These are phyloP conservation scores for Candida silvicultrix DNA, from an alignment of 805 yeast species.

Conservation along the genomic window DNA sequence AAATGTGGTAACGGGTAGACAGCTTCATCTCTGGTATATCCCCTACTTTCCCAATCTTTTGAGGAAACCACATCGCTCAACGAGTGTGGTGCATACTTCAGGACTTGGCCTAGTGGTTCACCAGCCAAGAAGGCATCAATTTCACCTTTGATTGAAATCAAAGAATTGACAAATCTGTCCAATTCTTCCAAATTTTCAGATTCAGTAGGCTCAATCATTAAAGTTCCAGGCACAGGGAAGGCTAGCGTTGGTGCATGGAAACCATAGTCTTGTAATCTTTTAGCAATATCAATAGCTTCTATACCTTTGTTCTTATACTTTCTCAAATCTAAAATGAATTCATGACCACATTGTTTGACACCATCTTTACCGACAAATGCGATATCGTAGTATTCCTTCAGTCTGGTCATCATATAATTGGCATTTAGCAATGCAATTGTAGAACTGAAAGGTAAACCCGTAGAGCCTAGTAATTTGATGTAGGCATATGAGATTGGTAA, in stretches of 20 bases:
- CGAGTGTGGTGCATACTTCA: conserved; percentile 92
- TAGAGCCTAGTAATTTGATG: conserved; percentile 88
- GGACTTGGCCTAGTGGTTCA: conserved; percentile 56
- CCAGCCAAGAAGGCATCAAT: conserved; percentile 67
- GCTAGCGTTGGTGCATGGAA: conserved; percentile 99
- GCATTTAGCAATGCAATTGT: conserved; percentile 91
- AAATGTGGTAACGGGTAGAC: conserved; percentile 84
- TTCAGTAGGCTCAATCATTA: conserved; percentile 98
- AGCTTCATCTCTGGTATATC: conserved; percentile 89
- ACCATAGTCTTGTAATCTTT: conserved; percentile 95
- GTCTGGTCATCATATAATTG: conserved; percentile 84
- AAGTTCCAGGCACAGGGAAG: conserved; percentile 95
- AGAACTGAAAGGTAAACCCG: conserved; percentile 80
- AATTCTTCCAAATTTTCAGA: conserved; percentile 84
- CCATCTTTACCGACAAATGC: conserved; percentile 62
- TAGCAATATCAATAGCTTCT: conserved; percentile 95
- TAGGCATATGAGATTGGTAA: conserved; percentile 92
- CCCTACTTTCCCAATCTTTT: conserved; percentile 74
- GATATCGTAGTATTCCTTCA: conserved; percentile 65
- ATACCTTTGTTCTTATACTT: conserved; percentile 73
- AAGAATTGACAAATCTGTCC: conserved; percentile 83
- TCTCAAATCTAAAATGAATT: conserved; percentile 88
- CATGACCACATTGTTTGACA: conserved; percentile 87
- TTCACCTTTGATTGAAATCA: conserved; percentile 78
- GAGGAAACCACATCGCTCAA: conserved; percentile 67